phyloP scores from a whole-genome alignment of 306 rosid genomes.

The Morella rubra region DNA sequence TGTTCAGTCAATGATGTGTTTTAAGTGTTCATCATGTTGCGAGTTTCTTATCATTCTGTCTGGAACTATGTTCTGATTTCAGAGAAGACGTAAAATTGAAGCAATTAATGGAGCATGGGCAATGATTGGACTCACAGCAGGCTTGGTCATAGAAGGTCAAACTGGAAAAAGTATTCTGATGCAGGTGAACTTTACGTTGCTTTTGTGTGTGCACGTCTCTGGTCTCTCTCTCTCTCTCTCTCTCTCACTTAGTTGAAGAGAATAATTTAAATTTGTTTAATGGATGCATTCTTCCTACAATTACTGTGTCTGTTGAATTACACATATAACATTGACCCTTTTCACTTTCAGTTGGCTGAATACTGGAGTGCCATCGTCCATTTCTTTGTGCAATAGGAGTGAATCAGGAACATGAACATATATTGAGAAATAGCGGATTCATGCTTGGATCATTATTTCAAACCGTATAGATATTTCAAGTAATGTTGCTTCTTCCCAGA shows the following conservation, averaged over 20 bases:
- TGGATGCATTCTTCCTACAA: constrained; percentile 20
- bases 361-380: constrained; percentile 53
- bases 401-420: background rate
- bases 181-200: constrained; percentile 54
- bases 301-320: constrained; percentile 26
- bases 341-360: constrained; percentile 61
- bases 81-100: constrained; percentile 85
- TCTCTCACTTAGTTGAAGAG: background rate
- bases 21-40: background rate
- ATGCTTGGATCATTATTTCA: constrained; percentile 38
- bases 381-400: constrained; percentile 48
- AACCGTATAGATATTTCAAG: constrained; percentile 17
- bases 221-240: background rate
- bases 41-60: constrained; percentile 25
- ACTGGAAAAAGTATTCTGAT: constrained; percentile 71
- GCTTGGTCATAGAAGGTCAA: constrained; percentile 78
- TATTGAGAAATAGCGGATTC: constrained; percentile 32
- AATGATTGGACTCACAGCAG: constrained; percentile 87
- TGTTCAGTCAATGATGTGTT: constrained; percentile 6
- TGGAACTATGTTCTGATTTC: constrained; percentile 32
- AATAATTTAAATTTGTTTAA: constrained; percentile 1
- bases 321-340: constrained; percentile 8
- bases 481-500: constrained; percentile 24
- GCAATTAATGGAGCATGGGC: constrained; percentile 98
- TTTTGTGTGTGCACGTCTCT: background rate